Conservation (phyloP, 305 asterid genomes). For the Fraxinus velutina region DNA sequence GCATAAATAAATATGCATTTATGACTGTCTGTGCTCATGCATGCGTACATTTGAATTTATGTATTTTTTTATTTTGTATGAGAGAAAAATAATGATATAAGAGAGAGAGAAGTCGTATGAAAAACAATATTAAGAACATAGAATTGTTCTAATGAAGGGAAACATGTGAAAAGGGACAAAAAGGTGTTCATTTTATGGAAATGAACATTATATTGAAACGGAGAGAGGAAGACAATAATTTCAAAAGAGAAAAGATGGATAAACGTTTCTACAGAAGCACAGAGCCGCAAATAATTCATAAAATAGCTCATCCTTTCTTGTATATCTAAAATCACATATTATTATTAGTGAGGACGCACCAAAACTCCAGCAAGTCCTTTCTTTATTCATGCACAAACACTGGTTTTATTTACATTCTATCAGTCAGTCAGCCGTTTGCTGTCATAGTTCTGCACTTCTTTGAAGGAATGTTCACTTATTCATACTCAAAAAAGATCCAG, state of each 20-base stretch:
- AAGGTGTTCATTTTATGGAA: neutral
- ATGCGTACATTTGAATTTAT: neutral
- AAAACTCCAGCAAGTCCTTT: neutral
- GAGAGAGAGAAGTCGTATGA: neutral
- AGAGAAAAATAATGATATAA: neutral
- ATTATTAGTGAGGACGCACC: neutral
- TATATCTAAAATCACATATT: neutral
- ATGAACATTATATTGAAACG: neutral
- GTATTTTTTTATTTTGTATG: neutral
- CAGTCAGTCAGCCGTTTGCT: neutral
- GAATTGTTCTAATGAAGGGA: neutral
- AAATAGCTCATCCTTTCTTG: neutral
- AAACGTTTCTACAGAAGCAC: neutral
- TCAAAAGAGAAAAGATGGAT: neutral
- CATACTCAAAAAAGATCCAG: neutral
- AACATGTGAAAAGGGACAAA: neutral
- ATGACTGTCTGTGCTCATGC: neutral
- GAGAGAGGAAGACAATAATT: neutral
- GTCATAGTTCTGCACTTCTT: neutral
- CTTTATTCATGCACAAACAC: neutral
- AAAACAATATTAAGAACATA: neutral
- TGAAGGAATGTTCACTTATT: neutral
- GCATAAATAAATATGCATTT: neutral
- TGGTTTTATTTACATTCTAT: neutral
- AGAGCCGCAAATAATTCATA: neutral